Conservation (phyloP, 164 flowering plant species). For the Sextonia rubra region DNA sequence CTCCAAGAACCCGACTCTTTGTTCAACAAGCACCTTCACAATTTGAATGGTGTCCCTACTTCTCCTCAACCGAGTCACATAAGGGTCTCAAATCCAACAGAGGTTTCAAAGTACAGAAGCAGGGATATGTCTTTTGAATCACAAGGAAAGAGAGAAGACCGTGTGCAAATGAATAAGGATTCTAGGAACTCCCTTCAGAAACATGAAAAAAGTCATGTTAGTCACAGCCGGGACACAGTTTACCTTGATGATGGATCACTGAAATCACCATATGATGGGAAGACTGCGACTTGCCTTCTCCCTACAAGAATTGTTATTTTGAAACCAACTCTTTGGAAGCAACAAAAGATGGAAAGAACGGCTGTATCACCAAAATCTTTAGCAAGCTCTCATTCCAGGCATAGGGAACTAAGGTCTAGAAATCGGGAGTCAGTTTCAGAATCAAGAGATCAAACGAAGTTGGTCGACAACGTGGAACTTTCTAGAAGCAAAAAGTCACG, state of each 20-base stretch:
- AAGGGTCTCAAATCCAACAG: conserved; percentile 28
- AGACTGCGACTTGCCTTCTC: conserved; percentile 16
- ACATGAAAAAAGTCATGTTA: conserved; percentile 14
- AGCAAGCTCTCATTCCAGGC: conserved; percentile 24
- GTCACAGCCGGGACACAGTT: conserved; percentile 14
- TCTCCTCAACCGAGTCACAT: conserved; percentile 29
- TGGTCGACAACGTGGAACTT: conserved; percentile 20
- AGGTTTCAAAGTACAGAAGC: conserved; percentile 19
- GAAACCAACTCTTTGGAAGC: conserved; percentile 64
- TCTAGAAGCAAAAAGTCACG: conserved; percentile 45
- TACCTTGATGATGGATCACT: conserved; percentile 21
- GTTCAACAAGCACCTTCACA: conserved; percentile 60
- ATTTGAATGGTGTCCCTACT: conserved; percentile 32
- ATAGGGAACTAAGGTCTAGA: conserved; percentile 15
- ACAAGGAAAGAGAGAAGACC: conserved; percentile 21
- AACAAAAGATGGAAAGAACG: conserved; percentile 16
- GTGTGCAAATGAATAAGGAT: conserved; percentile 13
- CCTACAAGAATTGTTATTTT: conserved; percentile 82
- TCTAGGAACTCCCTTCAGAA: conserved; percentile 17
- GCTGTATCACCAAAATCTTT: conserved; percentile 36
- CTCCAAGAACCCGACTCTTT: conserved; percentile 72
- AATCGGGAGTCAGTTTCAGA: conserved; percentile 22
- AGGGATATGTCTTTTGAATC: conserved; percentile 15
- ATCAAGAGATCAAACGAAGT: conserved; percentile 17
- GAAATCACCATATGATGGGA: conserved; percentile 17